A percentile compares a stretch with the other conserved stretches of the same genome.
Conservation (phyloP, 2,329 filamentous ascomycete genomes). For the Talaromyces islandicus region DNA sequence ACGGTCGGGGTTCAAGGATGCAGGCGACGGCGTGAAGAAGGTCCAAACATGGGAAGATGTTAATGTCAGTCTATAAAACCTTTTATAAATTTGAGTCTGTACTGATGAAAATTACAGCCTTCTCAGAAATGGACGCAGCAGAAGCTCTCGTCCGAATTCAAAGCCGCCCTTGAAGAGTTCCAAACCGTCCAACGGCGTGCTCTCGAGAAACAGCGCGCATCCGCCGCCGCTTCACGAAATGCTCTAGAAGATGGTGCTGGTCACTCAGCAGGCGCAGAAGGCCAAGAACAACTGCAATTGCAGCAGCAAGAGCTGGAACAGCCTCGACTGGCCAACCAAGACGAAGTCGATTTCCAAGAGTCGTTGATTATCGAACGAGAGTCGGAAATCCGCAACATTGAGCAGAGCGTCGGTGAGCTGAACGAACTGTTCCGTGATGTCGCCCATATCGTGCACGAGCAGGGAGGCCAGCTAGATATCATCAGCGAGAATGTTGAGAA, state of each 20-base stretch:
- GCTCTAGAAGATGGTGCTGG: constrained; percentile 60
- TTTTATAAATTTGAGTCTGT: not conserved
- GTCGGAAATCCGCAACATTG: constrained; percentile 93
- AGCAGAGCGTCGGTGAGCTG: constrained; percentile 89
- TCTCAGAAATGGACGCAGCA: constrained; percentile 95
- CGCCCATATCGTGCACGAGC: constrained; percentile 93
- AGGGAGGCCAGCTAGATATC: constrained; percentile 80
- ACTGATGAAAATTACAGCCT: constrained; percentile 51
- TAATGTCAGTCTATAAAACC: constrained; percentile 50
- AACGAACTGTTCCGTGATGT: constrained; percentile 97
- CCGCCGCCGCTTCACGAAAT: constrained; percentile 72
- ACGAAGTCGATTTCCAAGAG: constrained; percentile 97
- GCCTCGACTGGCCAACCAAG: constrained; percentile 76
- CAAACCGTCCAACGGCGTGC: constrained; percentile 84
- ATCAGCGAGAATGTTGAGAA: constrained; percentile 85
- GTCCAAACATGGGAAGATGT: constrained; percentile 81
- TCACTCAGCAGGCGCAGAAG: constrained; percentile 33
- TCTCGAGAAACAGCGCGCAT: constrained; percentile 86
- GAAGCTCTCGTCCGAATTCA: constrained; percentile 91
- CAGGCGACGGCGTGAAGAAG: constrained; percentile 90
- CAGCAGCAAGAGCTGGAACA: constrained; percentile 67
- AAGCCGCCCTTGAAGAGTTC: constrained; percentile 81
- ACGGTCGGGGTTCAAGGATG: constrained; percentile 77
- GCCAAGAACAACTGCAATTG: constrained; percentile 6
- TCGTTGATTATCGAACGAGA: constrained; percentile 93